Percentiles rank a stretch among this genome's conserved stretches.
Conservation (phyloP, 768 basidiomycete genomes). For the Leucocoprinus sp. region DNA sequence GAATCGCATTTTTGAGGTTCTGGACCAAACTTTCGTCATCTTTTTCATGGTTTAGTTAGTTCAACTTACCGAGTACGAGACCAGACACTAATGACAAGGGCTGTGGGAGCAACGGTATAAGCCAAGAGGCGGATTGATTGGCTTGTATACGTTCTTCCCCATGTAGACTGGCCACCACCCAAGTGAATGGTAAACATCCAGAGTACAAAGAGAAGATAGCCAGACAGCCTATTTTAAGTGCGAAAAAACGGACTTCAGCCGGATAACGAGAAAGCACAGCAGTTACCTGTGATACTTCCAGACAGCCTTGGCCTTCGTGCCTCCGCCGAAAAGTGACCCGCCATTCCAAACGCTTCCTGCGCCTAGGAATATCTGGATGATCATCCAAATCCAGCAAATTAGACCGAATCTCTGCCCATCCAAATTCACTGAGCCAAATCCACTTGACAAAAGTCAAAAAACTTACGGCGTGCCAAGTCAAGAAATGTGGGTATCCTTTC, state of each 20-base stretch:
- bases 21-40: slow-evolving; percentile 17
- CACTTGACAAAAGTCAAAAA: not conserved
- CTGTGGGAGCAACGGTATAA: slow-evolving; percentile 47
- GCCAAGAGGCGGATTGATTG: slow-evolving; percentile 36
- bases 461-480: slow-evolving; percentile 69
- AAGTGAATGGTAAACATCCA: slow-evolving; percentile 58
- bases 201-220: slow-evolving; percentile 59
- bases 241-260: not conserved
- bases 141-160: slow-evolving; percentile 35
- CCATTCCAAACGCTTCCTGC: slow-evolving; percentile 73
- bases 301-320: slow-evolving; percentile 56
- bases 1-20: slow-evolving; percentile 51
- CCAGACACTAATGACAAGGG: slow-evolving; percentile 36
- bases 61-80: slow-evolving; percentile 43
- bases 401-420: slow-evolving; percentile 51
- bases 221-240: slow-evolving; percentile 45
- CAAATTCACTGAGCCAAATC: not conserved
- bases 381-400: slow-evolving; percentile 51
- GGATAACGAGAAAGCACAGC: not conserved
- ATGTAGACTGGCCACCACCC: slow-evolving; percentile 63
- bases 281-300: slow-evolving; percentile 80
- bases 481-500: slow-evolving; percentile 47
- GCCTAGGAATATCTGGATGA: slow-evolving; percentile 53
- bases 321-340: slow-evolving; percentile 66
- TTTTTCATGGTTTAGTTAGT: not conserved